These are phyloP conservation scores for Russula compacta DNA, from an alignment of 768 basidiomycete genomes.

Conservation along the genomic window DNA sequence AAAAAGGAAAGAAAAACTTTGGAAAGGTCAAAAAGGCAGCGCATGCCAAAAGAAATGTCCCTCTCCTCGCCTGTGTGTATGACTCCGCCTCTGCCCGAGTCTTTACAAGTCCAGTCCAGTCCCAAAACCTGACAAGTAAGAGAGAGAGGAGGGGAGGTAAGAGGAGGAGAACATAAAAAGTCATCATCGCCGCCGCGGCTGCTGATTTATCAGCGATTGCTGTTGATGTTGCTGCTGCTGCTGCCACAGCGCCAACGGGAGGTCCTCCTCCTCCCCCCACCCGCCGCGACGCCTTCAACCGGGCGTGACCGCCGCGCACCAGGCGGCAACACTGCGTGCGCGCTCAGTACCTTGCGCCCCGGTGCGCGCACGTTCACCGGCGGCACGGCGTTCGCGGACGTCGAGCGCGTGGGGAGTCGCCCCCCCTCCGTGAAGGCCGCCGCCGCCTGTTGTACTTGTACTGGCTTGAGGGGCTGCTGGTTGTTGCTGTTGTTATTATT, in stretches of 20 bases:
- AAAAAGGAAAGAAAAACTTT: background rate
- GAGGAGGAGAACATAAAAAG: background rate
- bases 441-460: background rate
- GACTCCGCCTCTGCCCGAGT: background rate
- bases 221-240: conserved; percentile 46
- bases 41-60: background rate
- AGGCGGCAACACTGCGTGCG: conserved; percentile 42
- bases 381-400: conserved; percentile 55
- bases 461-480: background rate
- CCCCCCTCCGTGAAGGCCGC: conserved; percentile 7
- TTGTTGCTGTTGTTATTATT: background rate
- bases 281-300: conserved; percentile 29
- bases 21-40: background rate
- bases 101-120: background rate
- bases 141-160: background rate
- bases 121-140: background rate
- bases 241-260: conserved; percentile 73
- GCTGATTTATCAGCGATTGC: conserved; percentile 29
- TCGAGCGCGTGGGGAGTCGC: conserved; percentile 53
- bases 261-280: conserved; percentile 60
- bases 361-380: conserved; percentile 31
- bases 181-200: conserved; percentile 7
- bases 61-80: background rate
- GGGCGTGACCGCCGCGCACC: conserved; percentile 36
- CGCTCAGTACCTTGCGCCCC: conserved; percentile 54